These are phyloP conservation scores for Lippia alba DNA, from an alignment of 305 asterid genomes.

Conservation along the genomic window DNA sequence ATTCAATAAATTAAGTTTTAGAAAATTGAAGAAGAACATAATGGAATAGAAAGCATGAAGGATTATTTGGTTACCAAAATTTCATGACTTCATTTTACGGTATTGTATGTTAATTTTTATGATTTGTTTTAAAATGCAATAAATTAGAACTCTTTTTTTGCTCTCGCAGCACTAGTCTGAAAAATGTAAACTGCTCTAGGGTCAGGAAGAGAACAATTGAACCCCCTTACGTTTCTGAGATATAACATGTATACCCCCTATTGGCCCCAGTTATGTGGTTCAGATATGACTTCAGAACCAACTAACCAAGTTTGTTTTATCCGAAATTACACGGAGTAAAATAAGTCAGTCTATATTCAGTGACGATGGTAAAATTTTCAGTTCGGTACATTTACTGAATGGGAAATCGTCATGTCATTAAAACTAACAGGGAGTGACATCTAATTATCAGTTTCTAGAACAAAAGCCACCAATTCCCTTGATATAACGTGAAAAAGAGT, in stretches of 20 bases:
- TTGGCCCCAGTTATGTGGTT: no score
- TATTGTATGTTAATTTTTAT: neutral
- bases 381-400: neutral
- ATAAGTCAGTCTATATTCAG: neutral
- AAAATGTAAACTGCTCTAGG: neutral
- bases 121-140: neutral
- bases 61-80: conserved; percentile 7
- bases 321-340: neutral
- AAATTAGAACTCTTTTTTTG: neutral
- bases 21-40: conserved; percentile 3
- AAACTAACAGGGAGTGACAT: neutral
- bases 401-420: neutral
- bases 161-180: neutral
- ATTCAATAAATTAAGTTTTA: no score
- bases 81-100: neutral
- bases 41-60: neutral
- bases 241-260: no score
- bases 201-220: neutral
- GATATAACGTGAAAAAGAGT: neutral
- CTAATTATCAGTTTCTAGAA: neutral
- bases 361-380: neutral
- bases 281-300: neutral
- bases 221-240: neutral
- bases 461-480: neutral
- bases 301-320: neutral